Evolutionary conservation across 176 grass and related monocot genomes (phyloP), one percentile per base, ranked within the genome.

Genomic region (Metroxylon sagu): DNA sequence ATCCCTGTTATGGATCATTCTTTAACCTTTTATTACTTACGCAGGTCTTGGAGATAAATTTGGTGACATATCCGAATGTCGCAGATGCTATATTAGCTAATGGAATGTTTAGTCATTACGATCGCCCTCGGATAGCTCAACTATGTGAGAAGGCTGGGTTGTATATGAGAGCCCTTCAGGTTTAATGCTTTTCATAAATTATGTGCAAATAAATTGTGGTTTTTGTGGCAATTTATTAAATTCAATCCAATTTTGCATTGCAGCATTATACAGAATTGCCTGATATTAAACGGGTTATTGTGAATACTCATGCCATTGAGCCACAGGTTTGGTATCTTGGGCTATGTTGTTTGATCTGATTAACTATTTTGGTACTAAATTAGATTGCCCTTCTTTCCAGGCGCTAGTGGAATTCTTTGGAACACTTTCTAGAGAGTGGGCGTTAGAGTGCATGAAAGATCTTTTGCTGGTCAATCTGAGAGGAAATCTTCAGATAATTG

Each of bases 81-180:
- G 91, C 91, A 15, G 91, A 96, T 90, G 91, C 91, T 64, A 96
- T 96, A 69, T 82, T 96, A 77, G 86, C 91, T 60, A 96, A 96
- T 77, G 91, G 86, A 53, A 96, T 96, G 91, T 96, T 96, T 59
- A 96, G 84, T 53, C 93, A 98, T 66, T 98, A 98, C 26, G 93
- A 98, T 30, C 93, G 93, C 21, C 93, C 93, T 64, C 85, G 93
- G n/a, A 78, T 98, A 69, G 93, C 93, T 81, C 93, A 98, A 61
- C 60, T 98, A 52, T 98, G 93, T 74, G 93, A 98, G 88, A 98
- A 98, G 58, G 87, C 72, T 62, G 87, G 93, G 17, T 83, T 98
- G 57, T 98, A 88, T 80, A 59, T 98, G 73, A 78, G 93, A 52
- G 93, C 93, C 26, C 81, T 98, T 79, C 93, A 98, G 93, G 93